Conservation (phyloP, 768 basidiomycete species). For the Galerina sulciceps region DNA sequence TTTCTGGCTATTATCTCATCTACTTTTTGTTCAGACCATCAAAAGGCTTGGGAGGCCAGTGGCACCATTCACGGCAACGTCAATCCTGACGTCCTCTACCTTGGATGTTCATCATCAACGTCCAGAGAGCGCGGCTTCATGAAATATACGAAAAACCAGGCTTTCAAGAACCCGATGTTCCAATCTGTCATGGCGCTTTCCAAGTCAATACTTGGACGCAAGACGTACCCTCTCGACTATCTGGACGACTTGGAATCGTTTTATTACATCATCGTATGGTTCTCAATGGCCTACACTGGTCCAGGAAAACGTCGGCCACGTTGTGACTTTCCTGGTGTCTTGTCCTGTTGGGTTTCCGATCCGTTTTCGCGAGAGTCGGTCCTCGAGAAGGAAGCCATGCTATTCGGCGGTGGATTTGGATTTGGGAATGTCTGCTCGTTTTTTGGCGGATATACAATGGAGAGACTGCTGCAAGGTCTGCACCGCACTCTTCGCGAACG, state of each 20-base stretch:
- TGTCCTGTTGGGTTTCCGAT: neutral
- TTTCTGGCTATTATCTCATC: too few species aligned
- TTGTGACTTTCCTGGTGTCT: neutral
- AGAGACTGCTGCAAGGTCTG: neutral
- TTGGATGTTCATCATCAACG: neutral
- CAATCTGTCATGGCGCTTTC: constrained; percentile 2
- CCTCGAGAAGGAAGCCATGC: neutral
- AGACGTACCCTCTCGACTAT: neutral
- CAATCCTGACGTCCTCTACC: neutral
- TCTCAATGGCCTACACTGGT: neutral
- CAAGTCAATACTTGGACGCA: neutral
- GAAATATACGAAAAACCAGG: neutral
- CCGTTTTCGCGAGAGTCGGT: neutral
- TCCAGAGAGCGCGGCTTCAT: neutral
- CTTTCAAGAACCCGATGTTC: neutral
- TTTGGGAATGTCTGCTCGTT: neutral
- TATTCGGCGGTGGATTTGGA: neutral
- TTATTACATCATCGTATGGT: constrained; percentile 4
- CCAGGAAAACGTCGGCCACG: neutral
- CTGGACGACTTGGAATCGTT: constrained; percentile 9
- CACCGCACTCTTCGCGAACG: neutral
- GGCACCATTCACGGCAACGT: neutral
- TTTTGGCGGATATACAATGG: neutral
- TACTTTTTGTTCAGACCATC: neutral
- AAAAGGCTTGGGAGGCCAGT: neutral